Evolutionary conservation across 345 rosid genomes (phyloP).

Genomic region (Gynandropsis gynandra): DNA sequence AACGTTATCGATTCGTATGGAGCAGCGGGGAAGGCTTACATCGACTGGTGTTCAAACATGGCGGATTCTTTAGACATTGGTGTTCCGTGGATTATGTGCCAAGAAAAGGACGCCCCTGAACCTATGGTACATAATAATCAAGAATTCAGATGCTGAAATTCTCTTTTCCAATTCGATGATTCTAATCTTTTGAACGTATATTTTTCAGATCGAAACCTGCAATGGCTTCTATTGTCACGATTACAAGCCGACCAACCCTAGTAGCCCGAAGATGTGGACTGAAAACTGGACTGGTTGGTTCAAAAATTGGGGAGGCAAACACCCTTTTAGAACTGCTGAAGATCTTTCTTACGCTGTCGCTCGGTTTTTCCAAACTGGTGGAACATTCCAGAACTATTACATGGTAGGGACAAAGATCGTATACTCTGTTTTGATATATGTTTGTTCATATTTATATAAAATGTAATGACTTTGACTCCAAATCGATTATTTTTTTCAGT

Average conservation of each 20-base stretch:
- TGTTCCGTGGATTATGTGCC: slow-evolving; percentile 88
- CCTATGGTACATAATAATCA: slow-evolving; percentile 33
- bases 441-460: background rate
- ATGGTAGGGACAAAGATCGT: slow-evolving; percentile 33
- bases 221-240: slow-evolving; percentile 52
- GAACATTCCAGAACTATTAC: slow-evolving; percentile 57
- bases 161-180: background rate
- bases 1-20: slow-evolving; percentile 43
- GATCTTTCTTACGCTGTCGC: slow-evolving; percentile 57
- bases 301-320: slow-evolving; percentile 48
- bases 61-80: slow-evolving; percentile 52
- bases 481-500: slow-evolving; percentile 25
- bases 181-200: background rate
- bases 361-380: slow-evolving; percentile 46
- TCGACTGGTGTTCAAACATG: slow-evolving; percentile 69
- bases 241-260: slow-evolving; percentile 29
- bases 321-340: slow-evolving; percentile 52
- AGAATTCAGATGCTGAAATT: too few relatives aligned
- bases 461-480: background rate
- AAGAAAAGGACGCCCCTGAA: slow-evolving; percentile 50
- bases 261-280: slow-evolving; percentile 56
- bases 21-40: slow-evolving; percentile 48
- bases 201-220: slow-evolving; percentile 39
- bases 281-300: slow-evolving; percentile 77
- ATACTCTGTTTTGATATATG: background rate